Base-by-base conservation (phyloP, 495 filamentous ascomycete species). In the Amniculicola lignicola region DNA sequence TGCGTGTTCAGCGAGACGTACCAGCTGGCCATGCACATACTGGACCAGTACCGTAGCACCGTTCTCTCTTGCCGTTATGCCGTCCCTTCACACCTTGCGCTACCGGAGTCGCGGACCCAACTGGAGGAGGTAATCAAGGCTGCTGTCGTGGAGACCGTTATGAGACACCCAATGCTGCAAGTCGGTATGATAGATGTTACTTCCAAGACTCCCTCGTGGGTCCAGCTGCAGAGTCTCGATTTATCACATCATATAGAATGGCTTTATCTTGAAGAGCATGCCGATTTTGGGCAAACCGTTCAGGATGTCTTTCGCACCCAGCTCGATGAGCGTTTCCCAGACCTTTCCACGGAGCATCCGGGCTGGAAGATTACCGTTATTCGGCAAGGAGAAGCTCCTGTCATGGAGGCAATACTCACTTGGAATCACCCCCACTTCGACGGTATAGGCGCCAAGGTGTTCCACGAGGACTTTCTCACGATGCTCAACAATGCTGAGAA, bases 111-210 rank as follows among this genome's bases (percentile, higher is more conserved):
- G 22, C 49, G 49, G 37, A 52, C 35, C 37, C 49, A 52, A 43
- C 3, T 52, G 35, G 36, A 52, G 36, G 33, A 52, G 49, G 37
- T 43, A 41, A 15, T 52, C 24, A 52, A 52, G 49, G 49, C 33
- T 42, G 49, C 49, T 31, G 49, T 52, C 33, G 49, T 52, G 49
- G 49, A 52, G 12, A 52, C 49, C 23, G 43, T 52, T 33, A 41
- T 52, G 49, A 52, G 49, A 43, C 49, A 52, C 43, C 49, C 49
- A 24, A 52, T 52, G 49, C 6, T 52, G 49, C 49, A 52, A 52
- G 49, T 52, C 37, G 49, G 49, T 38, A 41, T 52, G 49, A 52
- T 52, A 19, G 37, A 52, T 42, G 49, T 4, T 18, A 52, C 35
- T 29, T 52, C 49, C 49, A 52, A 42, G 33, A 52, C 37, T 52